Evolutionary conservation across 148 eudicot genomes (phyloP), one percentile per base, ranked within the genome.

Genomic region (Chenopodium album): DNA sequence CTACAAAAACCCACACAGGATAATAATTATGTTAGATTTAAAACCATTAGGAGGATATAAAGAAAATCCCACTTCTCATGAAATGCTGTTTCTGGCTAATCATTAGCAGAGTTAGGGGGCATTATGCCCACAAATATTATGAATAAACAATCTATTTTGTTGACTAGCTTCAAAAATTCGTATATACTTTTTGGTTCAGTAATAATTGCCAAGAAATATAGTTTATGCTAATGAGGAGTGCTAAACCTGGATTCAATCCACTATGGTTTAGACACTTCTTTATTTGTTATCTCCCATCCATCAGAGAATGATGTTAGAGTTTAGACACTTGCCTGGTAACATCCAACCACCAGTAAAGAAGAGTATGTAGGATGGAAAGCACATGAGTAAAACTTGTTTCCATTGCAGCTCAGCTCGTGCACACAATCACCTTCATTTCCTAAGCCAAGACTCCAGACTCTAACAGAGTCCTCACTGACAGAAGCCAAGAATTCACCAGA

Each of bases 401-500:
- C 98, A 37, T 88, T 92, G 78, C 94, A 88, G 75, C 93, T 93
- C 1, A 93, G 89, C 85, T 93, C 94, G 14, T 94, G 95, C 73
- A 92, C 85, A 71, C 97, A 92, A 11, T 93, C 91, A 56, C 94
- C 95, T 86, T 89, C 95, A 29, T 81, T 92, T 70, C 94, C 98
- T 3, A 95, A 76, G 72, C 92, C 88, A 68, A 95, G 76, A 44
- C 89, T 84, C 98, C 98, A 95, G 3, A 95, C 93, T 82, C 96
- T 85, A 46, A 93, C 98, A n/a, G 94, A 89, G 78, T 95, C 97
- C 83, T 93, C 98, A 69, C 98, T 91, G 41, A 95, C 97, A 20
- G 98, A 90, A 31, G 97, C 98, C 86, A 95, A 78, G 68, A 82
- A 89, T 78, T 95, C 97, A 14, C 98, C 98, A 41, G 90, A 80